Percentiles rank a stretch among this genome's conserved stretches.
phyloP scores from a whole-genome alignment of 345 rosid species.

The Aurinia saxatilis region DNA sequence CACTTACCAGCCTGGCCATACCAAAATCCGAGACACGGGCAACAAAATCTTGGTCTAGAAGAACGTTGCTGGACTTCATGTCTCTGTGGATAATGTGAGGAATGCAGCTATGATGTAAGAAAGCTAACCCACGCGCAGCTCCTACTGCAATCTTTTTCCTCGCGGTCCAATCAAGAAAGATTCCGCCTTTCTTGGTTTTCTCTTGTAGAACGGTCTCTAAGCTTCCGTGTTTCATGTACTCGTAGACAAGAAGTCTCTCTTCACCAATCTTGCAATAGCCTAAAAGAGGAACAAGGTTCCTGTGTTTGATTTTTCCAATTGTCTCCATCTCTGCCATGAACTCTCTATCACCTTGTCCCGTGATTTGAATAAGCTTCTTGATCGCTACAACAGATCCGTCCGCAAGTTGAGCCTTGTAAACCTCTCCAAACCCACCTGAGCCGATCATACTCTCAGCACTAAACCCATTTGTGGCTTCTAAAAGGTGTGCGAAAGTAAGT shows the following conservation, averaged over 20 bases:
- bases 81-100: slow-evolving; percentile 93
- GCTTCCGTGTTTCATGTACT: slow-evolving; percentile 91
- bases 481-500: slow-evolving; percentile 84
- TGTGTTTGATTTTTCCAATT: slow-evolving; percentile 88
- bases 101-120: slow-evolving; percentile 82
- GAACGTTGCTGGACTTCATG: slow-evolving; percentile 97
- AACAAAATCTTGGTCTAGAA: slow-evolving; percentile 73
- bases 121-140: slow-evolving; percentile 86
- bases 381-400: slow-evolving; percentile 86
- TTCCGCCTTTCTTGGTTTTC: slow-evolving; percentile 42
- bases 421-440: slow-evolving; percentile 95
- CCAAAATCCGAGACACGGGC: slow-evolving; percentile 95
- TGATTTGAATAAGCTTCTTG: slow-evolving; percentile 82
- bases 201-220: slow-evolving; percentile 77
- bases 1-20: slow-evolving; percentile 88
- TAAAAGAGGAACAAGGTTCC: slow-evolving; percentile 77
- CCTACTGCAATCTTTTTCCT: slow-evolving; percentile 84
- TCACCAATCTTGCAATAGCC: slow-evolving; percentile 90
- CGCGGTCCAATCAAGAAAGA: slow-evolving; percentile 64
- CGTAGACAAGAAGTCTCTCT: slow-evolving; percentile 89
- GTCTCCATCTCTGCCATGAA: slow-evolving; percentile 99
- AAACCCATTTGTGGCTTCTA: slow-evolving; percentile 88
- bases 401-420: slow-evolving; percentile 73
- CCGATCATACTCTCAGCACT: slow-evolving; percentile 78
- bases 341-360: slow-evolving; percentile 94